Percentiles rank a stretch among this genome's conserved stretches.
phyloP scores from a whole-genome alignment of 495 filamentous ascomycete genomes.

The Xylaria scruposa region DNA sequence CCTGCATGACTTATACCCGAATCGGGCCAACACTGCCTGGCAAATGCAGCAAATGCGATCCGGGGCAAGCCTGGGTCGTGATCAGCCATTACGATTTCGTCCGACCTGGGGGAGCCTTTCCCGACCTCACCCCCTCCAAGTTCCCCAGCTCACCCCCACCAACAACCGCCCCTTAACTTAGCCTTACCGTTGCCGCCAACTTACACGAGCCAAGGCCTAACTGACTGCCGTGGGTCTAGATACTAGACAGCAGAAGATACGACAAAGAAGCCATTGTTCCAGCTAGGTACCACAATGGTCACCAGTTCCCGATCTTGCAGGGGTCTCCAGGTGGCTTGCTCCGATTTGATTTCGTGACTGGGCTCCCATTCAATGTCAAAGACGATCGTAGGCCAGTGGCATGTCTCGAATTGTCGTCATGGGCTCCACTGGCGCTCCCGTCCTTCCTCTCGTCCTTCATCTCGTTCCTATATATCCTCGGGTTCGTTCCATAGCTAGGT shows the following conservation, averaged over 20 bases:
- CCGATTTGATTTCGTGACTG: slow-evolving; percentile 48
- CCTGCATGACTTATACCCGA: slow-evolving; percentile 21
- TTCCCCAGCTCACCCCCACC: slow-evolving; percentile 14
- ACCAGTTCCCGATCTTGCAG: slow-evolving; percentile 41
- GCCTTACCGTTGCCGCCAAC: slow-evolving; percentile 18
- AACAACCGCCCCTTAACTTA: slow-evolving; percentile 3
- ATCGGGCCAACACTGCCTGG: slow-evolving; percentile 18
- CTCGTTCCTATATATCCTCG: slow-evolving; percentile 47
- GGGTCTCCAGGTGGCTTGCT: slow-evolving; percentile 35
- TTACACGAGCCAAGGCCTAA: slow-evolving; percentile 4
- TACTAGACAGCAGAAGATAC: neutral
- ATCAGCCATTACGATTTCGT: slow-evolving; percentile 24
- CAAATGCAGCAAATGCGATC: slow-evolving; percentile 5
- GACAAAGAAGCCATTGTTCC: slow-evolving; percentile 25
- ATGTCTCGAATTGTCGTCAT: slow-evolving; percentile 42
- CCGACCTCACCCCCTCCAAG: neutral
- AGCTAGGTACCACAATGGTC: slow-evolving; percentile 22
- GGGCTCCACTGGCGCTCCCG: slow-evolving; percentile 36
- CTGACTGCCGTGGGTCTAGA: neutral
- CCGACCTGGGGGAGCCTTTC: slow-evolving; percentile 11
- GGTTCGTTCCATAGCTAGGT: slow-evolving; percentile 41
- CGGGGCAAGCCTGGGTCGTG: slow-evolving; percentile 6
- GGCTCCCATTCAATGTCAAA: slow-evolving; percentile 38
- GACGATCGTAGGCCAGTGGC: slow-evolving; percentile 39
- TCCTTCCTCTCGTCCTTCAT: slow-evolving; percentile 26